Evolutionary conservation across 306 rosid species (phyloP).

Genomic region (Cucumis hystrix): DNA sequence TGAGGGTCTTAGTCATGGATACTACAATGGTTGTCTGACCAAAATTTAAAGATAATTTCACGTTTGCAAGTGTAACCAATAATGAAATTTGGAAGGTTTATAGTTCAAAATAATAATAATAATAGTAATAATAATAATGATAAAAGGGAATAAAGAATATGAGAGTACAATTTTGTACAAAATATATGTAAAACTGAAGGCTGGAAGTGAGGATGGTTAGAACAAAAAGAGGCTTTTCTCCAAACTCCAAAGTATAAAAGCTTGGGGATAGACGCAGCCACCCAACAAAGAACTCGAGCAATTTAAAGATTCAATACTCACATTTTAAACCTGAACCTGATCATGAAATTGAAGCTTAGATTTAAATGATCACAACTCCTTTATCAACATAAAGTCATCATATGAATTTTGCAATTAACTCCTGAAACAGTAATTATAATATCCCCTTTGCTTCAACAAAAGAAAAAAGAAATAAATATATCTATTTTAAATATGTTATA

Average conservation of each 20-base stretch:
- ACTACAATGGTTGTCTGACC: neutral
- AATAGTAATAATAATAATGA: too few relatives aligned
- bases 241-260: neutral
- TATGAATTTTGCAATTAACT: neutral
- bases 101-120: too few relatives aligned
- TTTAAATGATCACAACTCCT: neutral
- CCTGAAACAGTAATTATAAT: neutral
- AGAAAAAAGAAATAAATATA: too few relatives aligned
- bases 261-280: neutral
- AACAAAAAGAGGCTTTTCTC: neutral
- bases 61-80: neutral
- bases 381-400: too few relatives aligned
- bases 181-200: neutral
- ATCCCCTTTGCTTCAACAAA: neutral
- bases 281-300: neutral
- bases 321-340: slow-evolving; percentile 4
- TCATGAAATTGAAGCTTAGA: neutral
- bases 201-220: neutral
- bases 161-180: neutral
- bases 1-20: neutral
- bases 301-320: neutral
- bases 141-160: neutral
- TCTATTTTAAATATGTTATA: neutral
- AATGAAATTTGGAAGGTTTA: neutral
- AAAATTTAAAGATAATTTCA: neutral